phyloP scores from a whole-genome alignment of 345 rosid species.

The Eucalyptus tenuipes region DNA sequence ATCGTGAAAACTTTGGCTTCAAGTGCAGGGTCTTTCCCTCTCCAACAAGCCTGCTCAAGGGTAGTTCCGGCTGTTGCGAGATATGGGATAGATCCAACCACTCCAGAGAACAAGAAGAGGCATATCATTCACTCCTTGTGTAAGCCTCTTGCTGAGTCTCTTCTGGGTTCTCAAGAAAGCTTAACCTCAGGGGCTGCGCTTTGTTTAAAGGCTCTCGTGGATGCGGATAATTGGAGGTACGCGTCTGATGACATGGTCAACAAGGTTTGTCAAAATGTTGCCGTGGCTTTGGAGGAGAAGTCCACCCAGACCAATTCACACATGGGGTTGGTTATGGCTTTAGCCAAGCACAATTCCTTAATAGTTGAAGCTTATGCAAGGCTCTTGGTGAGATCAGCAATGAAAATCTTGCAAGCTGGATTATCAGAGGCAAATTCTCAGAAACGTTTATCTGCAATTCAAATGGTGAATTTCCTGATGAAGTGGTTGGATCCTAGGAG shows the following conservation, averaged over 20 bases:
- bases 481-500: conserved; percentile 73
- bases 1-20: conserved; percentile 77
- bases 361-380: conserved; percentile 89
- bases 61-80: conserved; percentile 90
- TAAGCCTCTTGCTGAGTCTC: conserved; percentile 74
- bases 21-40: conserved; percentile 90
- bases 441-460: conserved; percentile 68
- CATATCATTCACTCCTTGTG: conserved; percentile 72
- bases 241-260: conserved; percentile 92
- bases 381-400: conserved; percentile 62
- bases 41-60: conserved; percentile 94
- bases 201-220: conserved; percentile 83
- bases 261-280: conserved; percentile 79
- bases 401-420: conserved; percentile 45
- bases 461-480: conserved; percentile 89
- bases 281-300: conserved; percentile 75
- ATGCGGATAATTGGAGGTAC: conserved; percentile 80
- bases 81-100: conserved; percentile 74
- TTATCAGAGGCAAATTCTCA: conserved; percentile 70
- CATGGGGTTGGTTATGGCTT: conserved; percentile 66
- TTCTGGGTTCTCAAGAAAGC: conserved; percentile 68
- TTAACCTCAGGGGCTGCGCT: conserved; percentile 84
- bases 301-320: conserved; percentile 65
- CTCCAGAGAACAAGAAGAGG: conserved; percentile 59
- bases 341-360: conserved; percentile 77